Conservation (phyloP, 306 rosid genomes). For the Vigna nakashimae region DNA sequence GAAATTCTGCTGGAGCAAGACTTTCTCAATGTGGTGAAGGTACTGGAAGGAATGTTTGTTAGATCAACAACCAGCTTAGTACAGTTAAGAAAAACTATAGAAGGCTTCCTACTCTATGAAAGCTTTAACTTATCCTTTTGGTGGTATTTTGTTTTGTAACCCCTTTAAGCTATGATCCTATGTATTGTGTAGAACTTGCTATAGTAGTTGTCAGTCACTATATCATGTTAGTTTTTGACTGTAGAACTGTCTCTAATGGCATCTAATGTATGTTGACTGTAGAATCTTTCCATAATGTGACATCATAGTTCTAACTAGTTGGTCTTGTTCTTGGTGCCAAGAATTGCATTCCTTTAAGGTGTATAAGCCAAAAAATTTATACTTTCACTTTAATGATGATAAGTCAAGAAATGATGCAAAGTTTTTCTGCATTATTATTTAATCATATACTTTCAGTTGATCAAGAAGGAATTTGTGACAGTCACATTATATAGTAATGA, state of each 20-base stretch:
- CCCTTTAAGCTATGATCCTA: conserved; percentile 11
- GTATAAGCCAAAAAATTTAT: neutral
- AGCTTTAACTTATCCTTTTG: conserved; percentile 36
- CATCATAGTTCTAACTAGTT: neutral
- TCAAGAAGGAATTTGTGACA: neutral
- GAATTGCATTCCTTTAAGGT: neutral
- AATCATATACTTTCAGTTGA: neutral
- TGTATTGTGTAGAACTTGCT: conserved; percentile 39
- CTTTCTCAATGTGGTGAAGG: conserved; percentile 44
- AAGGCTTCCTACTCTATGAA: conserved; percentile 10
- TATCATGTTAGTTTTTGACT: conserved; percentile 28
- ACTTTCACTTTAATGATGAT: neutral
- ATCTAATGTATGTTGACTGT: conserved; percentile 30
- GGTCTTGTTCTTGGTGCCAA: neutral
- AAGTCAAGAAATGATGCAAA: neutral
- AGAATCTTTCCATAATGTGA: conserved; percentile 11
- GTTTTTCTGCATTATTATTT: neutral
- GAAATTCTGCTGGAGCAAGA: conserved; percentile 50
- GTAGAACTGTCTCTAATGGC: conserved; percentile 14
- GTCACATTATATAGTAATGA: neutral
- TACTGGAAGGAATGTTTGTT: conserved; percentile 51
- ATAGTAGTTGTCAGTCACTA: conserved; percentile 33
- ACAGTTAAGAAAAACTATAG: conserved; percentile 44
- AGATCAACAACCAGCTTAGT: conserved; percentile 49
- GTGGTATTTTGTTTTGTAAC: conserved; percentile 30